Conservation (phyloP, 192 early-diverging fungal genomes). For the Dissophora ornata region DNA sequence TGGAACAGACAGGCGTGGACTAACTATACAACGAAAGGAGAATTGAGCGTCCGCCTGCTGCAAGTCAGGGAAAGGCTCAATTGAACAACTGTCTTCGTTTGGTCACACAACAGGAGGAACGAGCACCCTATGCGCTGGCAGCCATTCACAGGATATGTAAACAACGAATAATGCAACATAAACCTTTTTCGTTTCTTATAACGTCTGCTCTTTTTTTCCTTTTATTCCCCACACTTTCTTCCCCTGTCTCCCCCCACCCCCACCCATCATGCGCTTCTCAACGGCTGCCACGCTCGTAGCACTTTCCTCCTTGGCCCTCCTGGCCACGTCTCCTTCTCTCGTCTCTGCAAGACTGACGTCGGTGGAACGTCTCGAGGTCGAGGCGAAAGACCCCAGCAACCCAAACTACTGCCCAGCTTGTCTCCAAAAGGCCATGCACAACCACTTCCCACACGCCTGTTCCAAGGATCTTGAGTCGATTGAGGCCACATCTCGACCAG, state of each 20-base stretch:
- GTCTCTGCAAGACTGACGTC: slow-evolving; percentile 30
- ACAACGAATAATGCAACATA: no score
- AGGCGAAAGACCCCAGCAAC: slow-evolving; percentile 26
- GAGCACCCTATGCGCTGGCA: slow-evolving; percentile 36
- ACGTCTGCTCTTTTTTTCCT: slow-evolving; percentile 10
- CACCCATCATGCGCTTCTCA: slow-evolving; percentile 15
- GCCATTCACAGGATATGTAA: slow-evolving; percentile 15
- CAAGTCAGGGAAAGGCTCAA: no score
- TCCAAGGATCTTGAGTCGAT: slow-evolving; percentile 16
- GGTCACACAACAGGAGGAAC: no score
- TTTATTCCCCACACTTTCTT: background rate
- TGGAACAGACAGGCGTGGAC: no score
- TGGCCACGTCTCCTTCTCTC: slow-evolving; percentile 2
- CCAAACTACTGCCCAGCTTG: slow-evolving; percentile 49
- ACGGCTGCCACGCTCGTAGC: slow-evolving; percentile 12
- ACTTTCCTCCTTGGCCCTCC: slow-evolving; percentile 23
- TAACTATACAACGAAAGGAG: no score
- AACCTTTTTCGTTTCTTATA: background rate
- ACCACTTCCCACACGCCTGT: slow-evolving; percentile 51
- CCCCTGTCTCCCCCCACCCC: background rate
- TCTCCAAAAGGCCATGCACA: slow-evolving; percentile 34
- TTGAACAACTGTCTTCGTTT: no score
- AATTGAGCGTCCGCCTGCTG: no score
- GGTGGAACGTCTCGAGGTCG: slow-evolving; percentile 23
- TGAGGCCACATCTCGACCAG: slow-evolving; percentile 12